Percentiles rank a stretch among this genome's conserved stretches.
These are phyloP conservation scores for Penicillium daleae DNA, from an alignment of 495 filamentous ascomycete genomes.

Conservation along the genomic window DNA sequence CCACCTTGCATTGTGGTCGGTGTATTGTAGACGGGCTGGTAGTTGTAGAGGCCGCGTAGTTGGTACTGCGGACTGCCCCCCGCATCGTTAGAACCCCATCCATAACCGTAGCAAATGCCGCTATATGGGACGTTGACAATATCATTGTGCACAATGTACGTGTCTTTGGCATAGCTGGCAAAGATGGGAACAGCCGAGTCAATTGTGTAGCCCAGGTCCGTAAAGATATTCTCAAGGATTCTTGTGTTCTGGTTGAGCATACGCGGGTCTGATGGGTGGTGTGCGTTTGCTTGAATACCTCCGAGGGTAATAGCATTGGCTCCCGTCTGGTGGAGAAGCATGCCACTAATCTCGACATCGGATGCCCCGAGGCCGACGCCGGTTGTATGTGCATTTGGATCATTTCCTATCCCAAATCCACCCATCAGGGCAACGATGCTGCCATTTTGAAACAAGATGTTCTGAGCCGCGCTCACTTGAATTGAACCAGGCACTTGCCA, in stretches of 20 bases:
- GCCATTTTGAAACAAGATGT: neutral
- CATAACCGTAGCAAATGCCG: neutral
- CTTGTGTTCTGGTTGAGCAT: neutral
- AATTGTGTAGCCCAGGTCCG: neutral
- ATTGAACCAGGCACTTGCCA: neutral
- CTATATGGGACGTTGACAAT: neutral
- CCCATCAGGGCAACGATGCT: neutral
- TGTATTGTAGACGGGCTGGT: neutral
- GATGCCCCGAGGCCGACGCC: neutral
- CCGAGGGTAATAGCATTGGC: neutral
- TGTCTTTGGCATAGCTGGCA: neutral
- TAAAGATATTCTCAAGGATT: constrained; percentile 1
- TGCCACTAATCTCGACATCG: neutral
- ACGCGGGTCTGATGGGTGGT: neutral
- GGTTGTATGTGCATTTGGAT: neutral
- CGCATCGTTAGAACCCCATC: neutral
- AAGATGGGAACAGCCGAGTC: neutral
- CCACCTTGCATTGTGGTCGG: neutral
- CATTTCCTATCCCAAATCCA: neutral
- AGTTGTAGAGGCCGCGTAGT: neutral
- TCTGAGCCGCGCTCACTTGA: neutral
- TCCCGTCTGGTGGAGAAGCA: neutral
- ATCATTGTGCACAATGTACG: neutral
- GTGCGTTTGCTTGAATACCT: neutral
- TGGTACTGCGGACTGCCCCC: neutral